These are phyloP conservation scores for Schizophyllum commune DNA, from an alignment of 1,284 basidiomycete species.

Conservation along the genomic window DNA sequence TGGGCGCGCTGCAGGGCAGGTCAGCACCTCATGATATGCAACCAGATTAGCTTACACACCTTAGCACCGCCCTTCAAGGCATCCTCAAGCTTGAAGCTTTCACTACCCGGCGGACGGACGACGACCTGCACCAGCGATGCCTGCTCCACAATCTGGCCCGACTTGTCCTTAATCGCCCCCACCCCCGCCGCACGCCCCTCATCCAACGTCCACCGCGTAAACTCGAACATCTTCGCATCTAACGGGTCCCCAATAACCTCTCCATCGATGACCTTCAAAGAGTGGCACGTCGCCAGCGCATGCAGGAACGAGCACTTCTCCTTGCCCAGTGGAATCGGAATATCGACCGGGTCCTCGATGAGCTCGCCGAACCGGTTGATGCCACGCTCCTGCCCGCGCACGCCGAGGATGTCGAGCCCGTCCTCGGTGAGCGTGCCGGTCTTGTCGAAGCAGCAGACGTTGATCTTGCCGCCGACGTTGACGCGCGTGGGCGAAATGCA, in stretches of 20 bases:
- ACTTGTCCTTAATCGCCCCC: slow-evolving; percentile 60
- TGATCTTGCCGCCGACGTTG: slow-evolving; percentile 95
- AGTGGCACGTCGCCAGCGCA: slow-evolving; percentile 95
- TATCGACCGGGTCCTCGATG: slow-evolving; percentile 79
- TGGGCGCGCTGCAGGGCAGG: slow-evolving; percentile 66
- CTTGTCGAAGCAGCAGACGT: slow-evolving; percentile 99
- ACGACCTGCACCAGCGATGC: slow-evolving; percentile 94
- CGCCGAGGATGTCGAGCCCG: slow-evolving; percentile 93
- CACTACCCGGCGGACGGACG: slow-evolving; percentile 90
- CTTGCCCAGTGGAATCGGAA: slow-evolving; percentile 77
- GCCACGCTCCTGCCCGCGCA: slow-evolving; percentile 74
- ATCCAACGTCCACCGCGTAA: slow-evolving; percentile 94
- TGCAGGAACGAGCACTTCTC: slow-evolving; percentile 84
- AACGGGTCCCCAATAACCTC: slow-evolving; percentile 92
- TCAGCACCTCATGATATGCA: neutral
- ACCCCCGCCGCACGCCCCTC: slow-evolving; percentile 75
- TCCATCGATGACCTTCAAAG: slow-evolving; percentile 87
- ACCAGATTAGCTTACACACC: slow-evolving; percentile 29
- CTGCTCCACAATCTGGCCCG: slow-evolving; percentile 62
- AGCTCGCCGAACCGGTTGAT: slow-evolving; percentile 85
- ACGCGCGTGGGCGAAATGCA: slow-evolving; percentile 97
- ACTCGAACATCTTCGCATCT: slow-evolving; percentile 97
- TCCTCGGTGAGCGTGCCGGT: slow-evolving; percentile 99
- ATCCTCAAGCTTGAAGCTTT: slow-evolving; percentile 86
- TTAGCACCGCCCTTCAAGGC: slow-evolving; percentile 76